phyloP scores from a whole-genome alignment of 2,329 filamentous ascomycete genomes.

The Penicillium sp. region DNA sequence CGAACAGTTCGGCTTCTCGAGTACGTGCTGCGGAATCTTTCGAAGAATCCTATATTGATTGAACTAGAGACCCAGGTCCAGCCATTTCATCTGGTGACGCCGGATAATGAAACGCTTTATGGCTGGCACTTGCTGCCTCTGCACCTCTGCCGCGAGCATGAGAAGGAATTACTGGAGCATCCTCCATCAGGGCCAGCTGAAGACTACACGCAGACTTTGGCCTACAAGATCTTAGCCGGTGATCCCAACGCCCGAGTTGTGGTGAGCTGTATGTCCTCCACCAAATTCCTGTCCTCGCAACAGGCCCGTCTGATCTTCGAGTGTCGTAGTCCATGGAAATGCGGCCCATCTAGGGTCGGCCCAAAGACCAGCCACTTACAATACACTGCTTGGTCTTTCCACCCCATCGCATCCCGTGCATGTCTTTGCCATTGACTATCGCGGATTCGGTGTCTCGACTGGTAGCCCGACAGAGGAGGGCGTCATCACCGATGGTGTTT shows the following conservation, averaged over 20 bases:
- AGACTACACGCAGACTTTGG: slow-evolving; percentile 51
- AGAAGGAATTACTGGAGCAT: slow-evolving; percentile 61
- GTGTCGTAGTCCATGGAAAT: slow-evolving; percentile 58
- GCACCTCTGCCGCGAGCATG: slow-evolving; percentile 72
- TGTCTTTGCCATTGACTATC: slow-evolving; percentile 86
- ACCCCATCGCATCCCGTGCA: slow-evolving; percentile 65
- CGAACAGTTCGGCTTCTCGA: slow-evolving; percentile 82
- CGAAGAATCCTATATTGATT: slow-evolving; percentile 16
- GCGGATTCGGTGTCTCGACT: slow-evolving; percentile 80
- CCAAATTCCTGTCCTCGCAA: too few species aligned
- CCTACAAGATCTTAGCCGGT: slow-evolving; percentile 54
- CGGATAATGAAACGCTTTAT: slow-evolving; percentile 76
- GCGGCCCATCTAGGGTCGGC: slow-evolving; percentile 82
- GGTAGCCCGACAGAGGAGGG: slow-evolving; percentile 80
- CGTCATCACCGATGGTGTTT: slow-evolving; percentile 74
- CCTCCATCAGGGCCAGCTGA: slow-evolving; percentile 54
- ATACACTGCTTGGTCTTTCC: slow-evolving; percentile 71
- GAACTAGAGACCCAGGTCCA: slow-evolving; percentile 78
- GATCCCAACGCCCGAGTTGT: slow-evolving; percentile 57
- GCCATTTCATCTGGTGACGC: slow-evolving; percentile 74
- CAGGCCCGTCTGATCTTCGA: slow-evolving; percentile 4
- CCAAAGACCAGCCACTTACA: slow-evolving; percentile 74
- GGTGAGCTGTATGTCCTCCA: slow-evolving; percentile 52
- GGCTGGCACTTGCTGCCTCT: slow-evolving; percentile 90
- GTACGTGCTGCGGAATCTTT: slow-evolving; percentile 50